Conservation (phyloP, 176 grass and related monocot genomes). For the Oryza meridionalis region DNA sequence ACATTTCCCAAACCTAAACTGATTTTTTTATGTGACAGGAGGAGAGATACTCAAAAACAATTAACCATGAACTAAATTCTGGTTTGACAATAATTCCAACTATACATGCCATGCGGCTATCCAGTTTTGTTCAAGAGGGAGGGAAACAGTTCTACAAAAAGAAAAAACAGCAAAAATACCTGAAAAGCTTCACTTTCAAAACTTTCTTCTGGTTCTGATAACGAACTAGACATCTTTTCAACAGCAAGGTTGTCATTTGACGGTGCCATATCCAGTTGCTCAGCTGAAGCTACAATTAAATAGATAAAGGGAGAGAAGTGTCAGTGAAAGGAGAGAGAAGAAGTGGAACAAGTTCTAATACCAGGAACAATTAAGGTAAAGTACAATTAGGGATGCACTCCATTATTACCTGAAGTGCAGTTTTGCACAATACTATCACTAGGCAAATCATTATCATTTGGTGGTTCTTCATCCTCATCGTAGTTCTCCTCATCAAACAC, state of each 20-base stretch:
- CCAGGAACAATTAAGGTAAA: not conserved
- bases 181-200: conserved; percentile 52
- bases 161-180: conserved; percentile 35
- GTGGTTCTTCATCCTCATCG: conserved; percentile 83
- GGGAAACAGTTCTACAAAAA: not conserved
- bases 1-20: conserved; percentile 1
- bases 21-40: conserved; percentile 5
- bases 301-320: conserved; percentile 31
- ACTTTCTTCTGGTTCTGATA: conserved; percentile 45
- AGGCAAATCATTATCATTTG: conserved; percentile 40
- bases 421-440: conserved; percentile 37
- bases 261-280: conserved; percentile 40
- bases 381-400: not conserved
- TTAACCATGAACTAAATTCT: not conserved
- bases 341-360: not conserved
- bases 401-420: conserved; percentile 43
- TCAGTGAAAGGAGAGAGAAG: conserved; percentile 12
- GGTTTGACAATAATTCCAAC: not conserved
- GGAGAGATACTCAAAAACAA: not conserved
- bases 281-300: conserved; percentile 52
- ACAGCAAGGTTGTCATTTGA: conserved; percentile 20
- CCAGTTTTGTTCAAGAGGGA: conserved; percentile 19
- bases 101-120: conserved; percentile 2
- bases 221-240: conserved; percentile 38
- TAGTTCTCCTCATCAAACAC: conserved; percentile 94